Percentiles rank a stretch among this genome's conserved stretches.
These are phyloP conservation scores for Barnettozyma sp. DNA, from an alignment of 805 yeast species.

Conservation along the genomic window DNA sequence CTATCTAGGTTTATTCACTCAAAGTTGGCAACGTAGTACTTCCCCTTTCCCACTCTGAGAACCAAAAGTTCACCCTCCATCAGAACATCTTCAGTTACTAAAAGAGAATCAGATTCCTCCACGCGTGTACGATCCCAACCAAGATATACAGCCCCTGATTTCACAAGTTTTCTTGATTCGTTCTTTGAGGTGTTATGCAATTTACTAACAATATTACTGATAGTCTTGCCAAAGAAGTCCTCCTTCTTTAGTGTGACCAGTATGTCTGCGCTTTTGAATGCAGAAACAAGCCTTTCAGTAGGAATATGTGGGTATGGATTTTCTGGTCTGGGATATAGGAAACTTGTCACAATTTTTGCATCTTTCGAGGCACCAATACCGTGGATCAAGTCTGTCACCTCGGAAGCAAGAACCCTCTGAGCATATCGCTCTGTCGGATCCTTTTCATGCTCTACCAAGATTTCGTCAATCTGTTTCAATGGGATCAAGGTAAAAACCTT, in stretches of 20 bases:
- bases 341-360: constrained; percentile 59
- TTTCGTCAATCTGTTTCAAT: constrained; percentile 43
- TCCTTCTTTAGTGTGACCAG: constrained; percentile 31
- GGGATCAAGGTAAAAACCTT: constrained; percentile 80
- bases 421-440: constrained; percentile 65
- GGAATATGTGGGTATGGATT: constrained; percentile 41
- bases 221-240: constrained; percentile 33
- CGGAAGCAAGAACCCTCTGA: constrained; percentile 72
- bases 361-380: constrained; percentile 70
- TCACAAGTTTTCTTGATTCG: constrained; percentile 56
- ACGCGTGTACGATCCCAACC: constrained; percentile 55
- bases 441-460: constrained; percentile 44
- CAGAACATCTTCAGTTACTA: constrained; percentile 42
- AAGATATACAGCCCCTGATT: constrained; percentile 65
- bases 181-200: constrained; percentile 43
- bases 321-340: constrained; percentile 55
- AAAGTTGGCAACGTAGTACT: constrained; percentile 48
- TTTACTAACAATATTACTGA: constrained; percentile 46
- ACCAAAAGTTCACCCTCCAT: constrained; percentile 56
- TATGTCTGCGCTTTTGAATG: constrained; percentile 55
- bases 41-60: constrained; percentile 69
- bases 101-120: constrained; percentile 42
- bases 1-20: not conserved
- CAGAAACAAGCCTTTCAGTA: constrained; percentile 43
- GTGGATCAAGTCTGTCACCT: constrained; percentile 81